These are phyloP conservation scores for Tulasnella calospora DNA, from an alignment of 768 basidiomycete genomes.

Conservation along the genomic window DNA sequence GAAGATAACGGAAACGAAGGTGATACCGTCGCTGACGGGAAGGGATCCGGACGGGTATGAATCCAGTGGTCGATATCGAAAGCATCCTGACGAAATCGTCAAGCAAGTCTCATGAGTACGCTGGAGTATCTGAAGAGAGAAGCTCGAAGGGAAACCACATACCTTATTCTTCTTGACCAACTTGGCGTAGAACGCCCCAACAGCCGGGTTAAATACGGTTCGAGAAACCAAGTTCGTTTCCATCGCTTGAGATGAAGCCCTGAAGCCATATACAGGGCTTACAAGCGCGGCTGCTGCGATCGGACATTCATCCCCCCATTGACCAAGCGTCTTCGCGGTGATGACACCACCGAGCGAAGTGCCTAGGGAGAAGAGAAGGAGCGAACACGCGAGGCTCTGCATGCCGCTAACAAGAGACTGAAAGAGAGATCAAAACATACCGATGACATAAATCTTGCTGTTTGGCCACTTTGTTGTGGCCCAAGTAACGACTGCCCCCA, in stretches of 20 bases:
- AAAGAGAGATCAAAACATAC: neutral
- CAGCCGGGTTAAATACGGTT: neutral
- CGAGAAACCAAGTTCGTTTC: neutral
- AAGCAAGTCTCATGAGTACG: neutral
- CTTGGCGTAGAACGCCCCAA: neutral
- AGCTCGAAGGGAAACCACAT: neutral
- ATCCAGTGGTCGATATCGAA: neutral
- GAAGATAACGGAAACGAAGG: neutral
- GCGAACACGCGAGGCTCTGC: neutral
- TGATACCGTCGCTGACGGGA: neutral
- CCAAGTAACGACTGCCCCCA: neutral
- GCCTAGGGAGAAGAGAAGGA: neutral
- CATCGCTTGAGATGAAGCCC: neutral
- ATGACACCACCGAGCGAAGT: neutral
- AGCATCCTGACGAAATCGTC: neutral
- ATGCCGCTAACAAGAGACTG: neutral
- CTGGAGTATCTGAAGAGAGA: too few relatives aligned
- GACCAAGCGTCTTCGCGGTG: neutral
- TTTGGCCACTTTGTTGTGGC: neutral
- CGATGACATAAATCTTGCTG: neutral
- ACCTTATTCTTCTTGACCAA: neutral
- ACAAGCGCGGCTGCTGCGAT: neutral
- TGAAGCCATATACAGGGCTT: neutral
- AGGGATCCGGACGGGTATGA: neutral
- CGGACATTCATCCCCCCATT: neutral